These are phyloP conservation scores for Auriscalpium orientale DNA, from an alignment of 768 basidiomycete genomes.

Conservation along the genomic window DNA sequence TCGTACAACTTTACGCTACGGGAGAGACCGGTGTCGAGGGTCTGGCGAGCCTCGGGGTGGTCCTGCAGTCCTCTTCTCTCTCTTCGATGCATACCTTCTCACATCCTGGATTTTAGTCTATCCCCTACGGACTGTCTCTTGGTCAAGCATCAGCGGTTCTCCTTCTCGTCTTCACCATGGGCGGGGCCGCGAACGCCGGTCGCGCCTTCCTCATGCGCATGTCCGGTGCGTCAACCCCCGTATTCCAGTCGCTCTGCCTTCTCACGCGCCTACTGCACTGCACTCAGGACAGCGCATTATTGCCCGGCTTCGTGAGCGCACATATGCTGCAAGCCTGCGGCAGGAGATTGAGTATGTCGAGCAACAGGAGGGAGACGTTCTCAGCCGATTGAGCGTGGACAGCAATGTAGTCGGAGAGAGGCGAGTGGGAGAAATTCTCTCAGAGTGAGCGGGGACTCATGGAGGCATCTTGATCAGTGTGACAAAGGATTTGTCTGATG, in stretches of 20 bases:
- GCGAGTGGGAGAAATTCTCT: constrained; percentile 27
- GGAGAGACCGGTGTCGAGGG: too few species aligned
- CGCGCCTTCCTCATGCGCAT: constrained; percentile 82
- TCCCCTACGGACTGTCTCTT: constrained; percentile 73
- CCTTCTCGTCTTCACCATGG: constrained; percentile 70
- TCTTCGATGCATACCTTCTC: background rate
- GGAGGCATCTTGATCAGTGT: constrained; percentile 32
- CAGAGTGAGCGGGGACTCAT: too few species aligned
- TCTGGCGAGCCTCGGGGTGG: too few species aligned
- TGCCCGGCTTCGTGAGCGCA: constrained; percentile 72
- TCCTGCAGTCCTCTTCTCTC: background rate
- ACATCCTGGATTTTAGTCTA: constrained; percentile 21
- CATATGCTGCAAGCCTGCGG: constrained; percentile 73
- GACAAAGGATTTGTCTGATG: constrained; percentile 76
- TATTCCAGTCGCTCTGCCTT: background rate
- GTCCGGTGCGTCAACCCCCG: constrained; percentile 45
- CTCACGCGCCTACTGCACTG: background rate
- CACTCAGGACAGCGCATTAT: constrained; percentile 79
- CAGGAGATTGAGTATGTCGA: constrained; percentile 95
- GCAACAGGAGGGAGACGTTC: constrained; percentile 85
- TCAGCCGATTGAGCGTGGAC: constrained; percentile 86
- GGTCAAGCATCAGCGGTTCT: constrained; percentile 74
- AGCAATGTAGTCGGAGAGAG: constrained; percentile 92
- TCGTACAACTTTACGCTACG: background rate
- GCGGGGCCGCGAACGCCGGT: constrained; percentile 80